Evolutionary conservation across 306 rosid species (phyloP).

Genomic region (Sicyos baderoa): DNA sequence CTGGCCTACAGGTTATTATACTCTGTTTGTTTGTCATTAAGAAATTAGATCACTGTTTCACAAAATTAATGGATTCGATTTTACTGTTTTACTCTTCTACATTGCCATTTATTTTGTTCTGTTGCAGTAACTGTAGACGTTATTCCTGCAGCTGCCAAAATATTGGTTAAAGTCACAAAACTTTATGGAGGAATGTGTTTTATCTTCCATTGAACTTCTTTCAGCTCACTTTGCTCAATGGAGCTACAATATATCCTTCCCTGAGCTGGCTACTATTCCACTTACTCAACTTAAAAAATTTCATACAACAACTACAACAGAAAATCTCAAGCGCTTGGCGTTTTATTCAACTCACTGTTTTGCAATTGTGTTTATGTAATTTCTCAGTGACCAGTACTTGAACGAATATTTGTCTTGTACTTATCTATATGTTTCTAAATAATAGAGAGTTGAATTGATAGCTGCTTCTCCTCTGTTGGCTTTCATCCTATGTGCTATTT

Average conservation of each 20-base stretch:
- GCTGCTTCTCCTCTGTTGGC: neutral
- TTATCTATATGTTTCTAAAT: neutral
- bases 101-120: conserved; percentile 5
- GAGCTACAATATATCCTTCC: conserved; percentile 80
- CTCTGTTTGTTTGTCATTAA: neutral
- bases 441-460: neutral
- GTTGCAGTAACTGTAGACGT: conserved; percentile 23
- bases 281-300: conserved; percentile 64
- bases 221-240: conserved; percentile 76
- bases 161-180: conserved; percentile 73
- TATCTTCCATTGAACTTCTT: conserved; percentile 70
- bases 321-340: conserved; percentile 59
- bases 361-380: neutral
- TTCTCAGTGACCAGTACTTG: neutral
- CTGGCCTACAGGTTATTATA: conserved; percentile 52
- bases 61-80: neutral
- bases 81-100: conserved; percentile 4
- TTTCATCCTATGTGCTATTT: neutral
- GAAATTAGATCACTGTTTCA: neutral
- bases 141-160: conserved; percentile 61
- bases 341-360: conserved; percentile 41
- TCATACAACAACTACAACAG: conserved; percentile 47
- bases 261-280: conserved; percentile 75
- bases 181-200: conserved; percentile 62
- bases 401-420: neutral